A percentile compares a stretch with the other conserved stretches of the same genome.
Evolutionary conservation across 345 rosid genomes (phyloP).

Genomic region (Cardamine occulta): DNA sequence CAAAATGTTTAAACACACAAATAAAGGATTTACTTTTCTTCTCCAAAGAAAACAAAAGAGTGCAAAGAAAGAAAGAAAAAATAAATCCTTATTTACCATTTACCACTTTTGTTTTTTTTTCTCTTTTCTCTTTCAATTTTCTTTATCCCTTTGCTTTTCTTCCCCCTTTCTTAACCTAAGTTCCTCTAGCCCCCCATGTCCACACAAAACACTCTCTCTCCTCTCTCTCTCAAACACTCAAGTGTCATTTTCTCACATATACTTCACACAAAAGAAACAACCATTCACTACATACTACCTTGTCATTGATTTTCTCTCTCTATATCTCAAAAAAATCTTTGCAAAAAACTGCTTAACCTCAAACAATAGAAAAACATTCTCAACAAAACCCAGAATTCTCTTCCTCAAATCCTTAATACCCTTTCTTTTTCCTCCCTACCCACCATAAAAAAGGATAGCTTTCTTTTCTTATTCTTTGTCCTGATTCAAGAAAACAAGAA

Average conservation of each 20-base stretch:
- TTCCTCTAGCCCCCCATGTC: constrained; percentile 64
- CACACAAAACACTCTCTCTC: constrained; percentile 55
- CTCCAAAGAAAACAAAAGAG: constrained; percentile 45
- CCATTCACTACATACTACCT: constrained; percentile 50
- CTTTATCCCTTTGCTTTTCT: constrained; percentile 40
- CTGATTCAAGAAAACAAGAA: constrained; percentile 73
- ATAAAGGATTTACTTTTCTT: constrained; percentile 40
- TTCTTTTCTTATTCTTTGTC: constrained; percentile 57
- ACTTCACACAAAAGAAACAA: constrained; percentile 49
- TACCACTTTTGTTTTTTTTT: constrained; percentile 36
- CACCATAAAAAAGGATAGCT: neutral
- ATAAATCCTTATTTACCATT: constrained; percentile 47
- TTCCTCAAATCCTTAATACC: constrained; percentile 25
- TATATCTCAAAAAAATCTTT: constrained; percentile 43
- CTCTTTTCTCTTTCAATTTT: constrained; percentile 21
- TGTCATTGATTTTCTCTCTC: constrained; percentile 49
- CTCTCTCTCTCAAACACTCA: constrained; percentile 49
- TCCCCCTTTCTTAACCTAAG: constrained; percentile 49
- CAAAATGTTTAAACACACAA: constrained; percentile 29
- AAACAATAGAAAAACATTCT: constrained; percentile 43
- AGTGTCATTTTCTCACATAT: constrained; percentile 53
- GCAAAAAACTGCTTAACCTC: constrained; percentile 48
- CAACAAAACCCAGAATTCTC: constrained; percentile 38
- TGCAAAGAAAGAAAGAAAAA: constrained; percentile 48
- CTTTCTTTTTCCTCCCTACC: constrained; percentile 22